Base-by-base conservation (phyloP, 2,329 filamentous ascomycete species). In the Xylariaceae sp. region DNA sequence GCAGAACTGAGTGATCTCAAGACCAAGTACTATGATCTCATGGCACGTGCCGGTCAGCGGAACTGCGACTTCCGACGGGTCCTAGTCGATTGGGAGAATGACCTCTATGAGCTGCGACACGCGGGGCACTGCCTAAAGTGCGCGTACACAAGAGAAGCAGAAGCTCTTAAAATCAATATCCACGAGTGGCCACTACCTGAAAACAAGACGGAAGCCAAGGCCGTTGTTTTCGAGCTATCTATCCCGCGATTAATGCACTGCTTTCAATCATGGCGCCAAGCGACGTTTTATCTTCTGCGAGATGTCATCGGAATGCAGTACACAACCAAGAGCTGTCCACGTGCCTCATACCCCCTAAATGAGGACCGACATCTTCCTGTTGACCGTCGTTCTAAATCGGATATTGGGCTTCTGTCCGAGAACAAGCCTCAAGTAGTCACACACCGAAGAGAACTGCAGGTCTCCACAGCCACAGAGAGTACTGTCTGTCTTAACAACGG, bases 401-500 rank as follows among this genome's bases (percentile, higher is more conserved):
- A 34, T 11, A 52, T 52, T 32, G 51, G 46, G 9, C 35, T 62
- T 1, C 2, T 57, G 9, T 62, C 63, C 1, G 29, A 54, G 11
- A 26, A 9, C 1, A 64, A 62, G 27, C 51, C 63, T 41, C 55
- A 63, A 4, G 44, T 12, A 2, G 8, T 27, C 4, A 63, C 61
- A 3, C 62, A 64, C 37, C 56, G 60, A 1, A 12, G 8, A 0
- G n/a, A 41, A 7, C 55, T 34, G n/a, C 11, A 72, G 6, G 65
- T 54, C 43, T 50, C 50, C 3, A 51, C 39, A 26, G 50, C 54
- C 44, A 47, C 50, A 5, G 42, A 50, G 26, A 12, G 1, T 5
- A 44, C 31, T 4, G 39, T 83, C 0, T 78, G 75, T 49, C 59
- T 80, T 0, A 56, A 70, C 0, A 81, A 80, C 5, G 77, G 73